phyloP scores from a whole-genome alignment of 2,329 filamentous ascomycete species.

The Monosporascus cannonballus region DNA sequence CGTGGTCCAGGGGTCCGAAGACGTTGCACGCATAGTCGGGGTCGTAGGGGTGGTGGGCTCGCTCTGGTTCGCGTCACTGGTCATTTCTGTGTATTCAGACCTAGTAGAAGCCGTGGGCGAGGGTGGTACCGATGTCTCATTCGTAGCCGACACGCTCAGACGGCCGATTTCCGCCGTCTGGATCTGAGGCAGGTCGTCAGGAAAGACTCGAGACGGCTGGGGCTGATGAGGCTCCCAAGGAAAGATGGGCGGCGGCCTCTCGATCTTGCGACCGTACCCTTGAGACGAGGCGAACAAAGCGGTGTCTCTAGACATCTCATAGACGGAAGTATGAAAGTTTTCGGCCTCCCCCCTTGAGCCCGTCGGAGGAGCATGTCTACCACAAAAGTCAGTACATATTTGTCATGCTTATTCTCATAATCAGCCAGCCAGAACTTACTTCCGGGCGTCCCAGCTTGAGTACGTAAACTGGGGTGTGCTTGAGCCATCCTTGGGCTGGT shows the following conservation, averaged over 20 bases:
- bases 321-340: constrained; percentile 73
- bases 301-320: constrained; percentile 75
- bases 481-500: constrained; percentile 27
- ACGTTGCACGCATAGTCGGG: constrained; percentile 38
- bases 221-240: constrained; percentile 77
- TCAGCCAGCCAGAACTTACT: constrained; percentile 28
- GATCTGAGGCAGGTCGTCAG: constrained; percentile 41
- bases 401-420: background rate
- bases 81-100: constrained; percentile 29
- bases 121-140: constrained; percentile 10
- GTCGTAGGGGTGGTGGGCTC: constrained; percentile 43
- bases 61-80: constrained; percentile 30
- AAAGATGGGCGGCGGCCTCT: constrained; percentile 67
- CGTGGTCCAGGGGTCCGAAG: constrained; percentile 61
- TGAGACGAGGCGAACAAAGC: constrained; percentile 61
- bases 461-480: constrained; percentile 26
- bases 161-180: constrained; percentile 4
- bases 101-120: constrained; percentile 24
- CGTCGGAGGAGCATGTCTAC: constrained; percentile 55
- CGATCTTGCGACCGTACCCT: constrained; percentile 20
- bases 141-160: constrained; percentile 9
- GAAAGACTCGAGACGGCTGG: constrained; percentile 59
- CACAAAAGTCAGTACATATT: constrained; percentile 9
- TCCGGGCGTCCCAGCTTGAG: constrained; percentile 48
- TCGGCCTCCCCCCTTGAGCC: constrained; percentile 77